Base-by-base conservation (phyloP, 306 rosid species). In the Delonix regia region DNA sequence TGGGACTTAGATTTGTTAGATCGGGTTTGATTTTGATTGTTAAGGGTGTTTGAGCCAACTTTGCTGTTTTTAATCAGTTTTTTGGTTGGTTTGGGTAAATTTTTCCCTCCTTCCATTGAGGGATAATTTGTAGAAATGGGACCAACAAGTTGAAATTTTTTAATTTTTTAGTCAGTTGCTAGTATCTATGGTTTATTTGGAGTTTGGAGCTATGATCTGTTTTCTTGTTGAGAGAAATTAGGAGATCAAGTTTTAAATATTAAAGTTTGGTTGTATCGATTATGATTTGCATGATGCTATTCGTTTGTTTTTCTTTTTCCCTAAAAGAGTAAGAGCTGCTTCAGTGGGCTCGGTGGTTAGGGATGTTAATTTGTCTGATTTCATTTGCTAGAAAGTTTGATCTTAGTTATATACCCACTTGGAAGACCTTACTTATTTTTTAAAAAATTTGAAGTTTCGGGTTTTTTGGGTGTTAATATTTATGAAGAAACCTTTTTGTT, bases 11-110 rank as follows among this genome's bases (percentile, higher is more conserved):
- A 78, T 71, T 72, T 22, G 33, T 18, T 63, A 74, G 86, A 86
- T 86, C 90, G 75, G 78, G 78, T 4, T 16, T 55, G 45, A 8
- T 53, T 44, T 71, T 65, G 55, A 52, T 56, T 62, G 63, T 48
- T 39, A 11, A 69, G 16, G 7, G n/a, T 34, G 30, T 69, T 7
- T 53, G 63, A 73, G 62, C 34, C 0, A 12, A 6, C 56, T 63
- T 47, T 68, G 24, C 5, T 53, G 14, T 28, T 51, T 21, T 44
- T 0, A 18, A 28, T 41, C 27, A 9, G 39, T 24, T 82, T 41
- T 22, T 28, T 19, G 12, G 38, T 63, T 36, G 34, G 27, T 34
- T 72, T 62, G 57, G 71, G 48, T 41, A 16, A 1, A 1, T 44
- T 1, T 19, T 42, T 53, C 2, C 2, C 24, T 0, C 16, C 12